Percentiles rank a stretch among this genome's conserved stretches.
phyloP scores from a whole-genome alignment of 2,329 filamentous ascomycete genomes.

The Triangularia verruculosa region DNA sequence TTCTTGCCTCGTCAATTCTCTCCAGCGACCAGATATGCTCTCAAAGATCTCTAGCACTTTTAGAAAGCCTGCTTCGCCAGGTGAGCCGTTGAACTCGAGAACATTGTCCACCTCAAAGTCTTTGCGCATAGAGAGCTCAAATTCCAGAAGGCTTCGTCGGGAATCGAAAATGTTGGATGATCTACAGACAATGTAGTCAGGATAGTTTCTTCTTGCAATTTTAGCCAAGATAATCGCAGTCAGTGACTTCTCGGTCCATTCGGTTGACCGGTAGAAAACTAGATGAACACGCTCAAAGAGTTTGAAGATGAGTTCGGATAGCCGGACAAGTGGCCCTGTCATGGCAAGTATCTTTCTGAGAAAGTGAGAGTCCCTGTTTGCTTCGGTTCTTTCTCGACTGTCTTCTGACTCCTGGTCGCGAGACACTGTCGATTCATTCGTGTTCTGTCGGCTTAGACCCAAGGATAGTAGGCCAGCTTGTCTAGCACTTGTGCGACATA shows the following conservation, averaged over 20 bases:
- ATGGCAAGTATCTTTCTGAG: slow-evolving; percentile 71
- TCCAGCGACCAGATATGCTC: slow-evolving; percentile 78
- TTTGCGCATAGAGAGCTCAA: slow-evolving; percentile 78
- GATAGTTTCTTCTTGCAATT: slow-evolving; percentile 83
- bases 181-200: slow-evolving; percentile 83
- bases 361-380: slow-evolving; percentile 72
- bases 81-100: slow-evolving; percentile 73
- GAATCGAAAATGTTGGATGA: slow-evolving; percentile 86
- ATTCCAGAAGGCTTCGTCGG: slow-evolving; percentile 74
- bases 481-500: slow-evolving; percentile 69
- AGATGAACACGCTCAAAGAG: slow-evolving; percentile 93
- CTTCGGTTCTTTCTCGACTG: slow-evolving; percentile 38
- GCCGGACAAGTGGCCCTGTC: slow-evolving; percentile 78
- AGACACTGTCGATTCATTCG: slow-evolving; percentile 51
- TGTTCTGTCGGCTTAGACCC: slow-evolving; percentile 63
- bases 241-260: slow-evolving; percentile 96
- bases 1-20: slow-evolving; percentile 67
- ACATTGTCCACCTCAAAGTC: slow-evolving; percentile 80
- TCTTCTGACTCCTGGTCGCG: slow-evolving; percentile 39
- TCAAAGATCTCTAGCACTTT: slow-evolving; percentile 71
- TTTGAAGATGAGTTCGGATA: slow-evolving; percentile 68
- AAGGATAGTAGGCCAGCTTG: slow-evolving; percentile 74
- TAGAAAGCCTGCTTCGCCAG: slow-evolving; percentile 62
- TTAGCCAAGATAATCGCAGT: slow-evolving; percentile 93
- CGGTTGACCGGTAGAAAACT: slow-evolving; percentile 91